phyloP scores from a whole-genome alignment of 352 stramenopile genomes.

The Pythium aristosporum region DNA sequence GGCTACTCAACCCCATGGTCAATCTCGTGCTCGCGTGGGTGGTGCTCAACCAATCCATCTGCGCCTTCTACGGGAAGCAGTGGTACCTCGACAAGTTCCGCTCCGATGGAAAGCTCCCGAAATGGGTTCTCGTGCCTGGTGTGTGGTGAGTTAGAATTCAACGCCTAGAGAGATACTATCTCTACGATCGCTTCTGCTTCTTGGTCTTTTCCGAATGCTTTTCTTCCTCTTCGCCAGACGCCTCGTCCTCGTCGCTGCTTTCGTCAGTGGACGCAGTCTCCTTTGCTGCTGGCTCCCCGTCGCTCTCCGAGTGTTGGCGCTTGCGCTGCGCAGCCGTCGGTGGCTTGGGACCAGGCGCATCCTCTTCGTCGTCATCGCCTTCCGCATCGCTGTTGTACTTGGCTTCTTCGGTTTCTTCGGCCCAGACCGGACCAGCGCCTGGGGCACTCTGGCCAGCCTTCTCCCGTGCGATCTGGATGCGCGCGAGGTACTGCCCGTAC shows the following conservation, averaged over 20 bases:
- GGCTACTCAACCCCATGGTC: conserved; percentile 37
- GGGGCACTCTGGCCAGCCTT: conserved; percentile 38
- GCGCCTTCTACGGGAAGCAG: conserved; percentile 47
- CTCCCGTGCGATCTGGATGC: conserved; percentile 94
- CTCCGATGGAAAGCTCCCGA: conserved; percentile 21
- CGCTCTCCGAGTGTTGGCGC: conserved; percentile 22
- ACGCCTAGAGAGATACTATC: not conserved
- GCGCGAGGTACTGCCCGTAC: conserved; percentile 97
- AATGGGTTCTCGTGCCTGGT: conserved; percentile 27
- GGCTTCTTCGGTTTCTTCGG: conserved; percentile 61
- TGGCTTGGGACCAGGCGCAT: conserved; percentile 35
- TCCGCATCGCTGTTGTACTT: conserved; percentile 50
- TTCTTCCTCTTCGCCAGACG: conserved; percentile 19
- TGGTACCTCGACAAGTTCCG: conserved; percentile 68
- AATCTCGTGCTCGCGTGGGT: conserved; percentile 60
- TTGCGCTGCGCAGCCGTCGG: conserved; percentile 24
- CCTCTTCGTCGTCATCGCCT: conserved; percentile 37
- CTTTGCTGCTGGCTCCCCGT: conserved; percentile 1
- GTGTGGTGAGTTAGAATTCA: conserved; percentile 24
- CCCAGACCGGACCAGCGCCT: conserved; percentile 41
- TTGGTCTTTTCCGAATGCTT: conserved; percentile 28
- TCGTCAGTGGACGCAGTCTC: conserved; percentile 18
- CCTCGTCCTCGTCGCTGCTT: conserved; percentile 18
- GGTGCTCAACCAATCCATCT: conserved; percentile 58
- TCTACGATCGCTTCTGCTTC: conserved; percentile 28